Conservation (phyloP, 169 alveolate species). For the Plasmodium adleri region DNA sequence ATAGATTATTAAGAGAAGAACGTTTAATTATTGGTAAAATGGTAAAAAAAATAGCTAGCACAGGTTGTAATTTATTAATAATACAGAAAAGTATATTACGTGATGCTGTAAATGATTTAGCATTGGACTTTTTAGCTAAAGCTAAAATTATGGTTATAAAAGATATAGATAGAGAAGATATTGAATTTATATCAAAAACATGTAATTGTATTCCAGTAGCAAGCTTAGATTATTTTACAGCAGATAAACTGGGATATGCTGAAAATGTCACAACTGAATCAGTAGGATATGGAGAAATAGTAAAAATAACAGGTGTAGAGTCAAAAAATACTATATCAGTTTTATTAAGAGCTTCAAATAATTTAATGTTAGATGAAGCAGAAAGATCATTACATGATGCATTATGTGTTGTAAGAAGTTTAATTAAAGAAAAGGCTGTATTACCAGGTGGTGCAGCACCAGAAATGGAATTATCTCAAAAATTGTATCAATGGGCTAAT, state of each 20-base stretch:
- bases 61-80: slow-evolving; percentile 99
- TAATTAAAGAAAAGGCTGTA: slow-evolving; percentile 95
- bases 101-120: slow-evolving; percentile 98
- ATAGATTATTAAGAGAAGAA: slow-evolving; percentile 98
- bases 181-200: slow-evolving; percentile 95
- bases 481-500: slow-evolving; percentile 90
- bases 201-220: slow-evolving; percentile 97
- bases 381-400: slow-evolving; percentile 99
- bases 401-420: slow-evolving; percentile 97
- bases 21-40: slow-evolving; percentile 96
- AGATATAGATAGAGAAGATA: slow-evolving; percentile 98
- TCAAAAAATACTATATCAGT: slow-evolving; percentile 96
- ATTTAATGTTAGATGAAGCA: slow-evolving; percentile 96
- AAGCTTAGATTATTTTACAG: slow-evolving; percentile 96
- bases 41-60: slow-evolving; percentile 97
- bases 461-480: slow-evolving; percentile 96
- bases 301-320: slow-evolving; percentile 97
- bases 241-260: slow-evolving; percentile 98
- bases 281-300: slow-evolving; percentile 93
- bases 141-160: slow-evolving; percentile 97
- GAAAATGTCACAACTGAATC: slow-evolving; percentile 89
- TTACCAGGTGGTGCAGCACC: slow-evolving; percentile 99
- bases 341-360: slow-evolving; percentile 97
- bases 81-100: slow-evolving; percentile 98
- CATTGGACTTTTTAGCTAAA: slow-evolving; percentile 97